Base-by-base conservation (phyloP, 164 flowering plant species). In the Chloranthus sessilifolius region DNA sequence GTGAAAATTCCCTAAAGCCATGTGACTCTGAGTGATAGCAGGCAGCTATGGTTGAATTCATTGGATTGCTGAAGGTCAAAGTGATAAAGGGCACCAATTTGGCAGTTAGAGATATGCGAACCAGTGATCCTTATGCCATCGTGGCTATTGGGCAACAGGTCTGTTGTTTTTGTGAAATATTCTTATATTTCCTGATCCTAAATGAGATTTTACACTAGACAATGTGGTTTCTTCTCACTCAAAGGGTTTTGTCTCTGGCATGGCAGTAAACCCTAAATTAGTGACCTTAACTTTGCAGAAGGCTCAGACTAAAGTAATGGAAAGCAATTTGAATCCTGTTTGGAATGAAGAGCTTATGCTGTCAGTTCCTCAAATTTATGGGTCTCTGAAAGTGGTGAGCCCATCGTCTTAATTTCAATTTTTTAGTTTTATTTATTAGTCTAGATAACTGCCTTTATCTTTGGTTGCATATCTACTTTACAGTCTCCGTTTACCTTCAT, bases 341-440 rank as follows among this genome's bases (percentile, higher is more conserved):
- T 92, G 96, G 98, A 78, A 92, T 53, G 82, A 92, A 62, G 95
- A 92, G 50, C 85, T 92, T 37, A 92, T 83, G 95, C 77, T 92
- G 41, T 92, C 96, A 16, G 96, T 92, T 63, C 96, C 96, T 39
- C 67, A 82, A 58, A 16, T 43, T 6, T 91, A 50, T 59, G 85
- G 95, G 38, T 67, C 92, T 9, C 38, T 91, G 47, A 85, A 82
- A 62, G 65, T 91, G 95, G 98, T 91, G 70, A 71, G 79, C 15
- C 38, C 20, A 26, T 28, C n/a, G n/a, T n/a, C n/a, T n/a, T n/a
- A n/a, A n/a, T n/a, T n/a, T n/a, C n/a, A n/a, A n/a, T n/a, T n/a
- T n/a, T n/a, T n/a, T n/a, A n/a, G 28, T 6, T 43, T 22, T 5
- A 1, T 26, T 46, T 29, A 19, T 9, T 2, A 1, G 5, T 5